Percentiles rank a stretch among this genome's conserved stretches.
Conservation (phyloP, 2,329 filamentous ascomycete species). For the Arthroderma uncinatum region DNA sequence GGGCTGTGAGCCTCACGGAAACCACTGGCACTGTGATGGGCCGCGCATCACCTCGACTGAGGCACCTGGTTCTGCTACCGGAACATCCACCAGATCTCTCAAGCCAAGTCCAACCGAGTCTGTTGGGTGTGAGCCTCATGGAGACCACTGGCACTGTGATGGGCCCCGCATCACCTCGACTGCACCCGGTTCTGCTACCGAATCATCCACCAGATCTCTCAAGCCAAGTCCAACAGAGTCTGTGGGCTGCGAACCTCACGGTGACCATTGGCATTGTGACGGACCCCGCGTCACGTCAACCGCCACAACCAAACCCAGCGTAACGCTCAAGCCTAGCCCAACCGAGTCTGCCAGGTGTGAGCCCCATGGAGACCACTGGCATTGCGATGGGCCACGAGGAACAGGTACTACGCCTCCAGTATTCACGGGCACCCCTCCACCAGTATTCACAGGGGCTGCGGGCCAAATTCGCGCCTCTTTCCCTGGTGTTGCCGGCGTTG, state of each 20-base stretch:
- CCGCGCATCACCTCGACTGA: constrained; percentile 7
- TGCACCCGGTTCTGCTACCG: not conserved
- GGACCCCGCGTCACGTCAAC: constrained; percentile 12
- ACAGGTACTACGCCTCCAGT: not conserved
- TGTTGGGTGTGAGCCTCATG: constrained; percentile 13
- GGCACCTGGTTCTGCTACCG: not conserved
- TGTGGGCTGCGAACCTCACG: constrained; percentile 16
- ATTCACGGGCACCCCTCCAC: constrained; percentile 8
- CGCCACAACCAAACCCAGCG: not conserved
- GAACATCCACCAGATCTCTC: constrained; percentile 14
- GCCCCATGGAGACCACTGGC: constrained; percentile 15
- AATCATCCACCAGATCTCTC: constrained; percentile 1
- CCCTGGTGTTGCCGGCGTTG: not conserved
- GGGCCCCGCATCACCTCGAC: not conserved
- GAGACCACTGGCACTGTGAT: constrained; percentile 7
- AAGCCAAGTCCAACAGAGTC: constrained; percentile 15
- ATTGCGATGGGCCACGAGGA: constrained; percentile 4
- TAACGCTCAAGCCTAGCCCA: constrained; percentile 18
- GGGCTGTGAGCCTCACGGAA: constrained; percentile 16
- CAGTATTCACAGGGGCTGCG: constrained; percentile 8
- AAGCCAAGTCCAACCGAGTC: constrained; percentile 16
- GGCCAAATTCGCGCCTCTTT: constrained; percentile 4
- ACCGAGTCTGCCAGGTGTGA: constrained; percentile 19
- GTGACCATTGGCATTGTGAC: constrained; percentile 20
- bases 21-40: constrained; percentile 20